These are phyloP conservation scores for Xylona heveae DNA, from an alignment of 495 filamentous ascomycete species.

Conservation along the genomic window DNA sequence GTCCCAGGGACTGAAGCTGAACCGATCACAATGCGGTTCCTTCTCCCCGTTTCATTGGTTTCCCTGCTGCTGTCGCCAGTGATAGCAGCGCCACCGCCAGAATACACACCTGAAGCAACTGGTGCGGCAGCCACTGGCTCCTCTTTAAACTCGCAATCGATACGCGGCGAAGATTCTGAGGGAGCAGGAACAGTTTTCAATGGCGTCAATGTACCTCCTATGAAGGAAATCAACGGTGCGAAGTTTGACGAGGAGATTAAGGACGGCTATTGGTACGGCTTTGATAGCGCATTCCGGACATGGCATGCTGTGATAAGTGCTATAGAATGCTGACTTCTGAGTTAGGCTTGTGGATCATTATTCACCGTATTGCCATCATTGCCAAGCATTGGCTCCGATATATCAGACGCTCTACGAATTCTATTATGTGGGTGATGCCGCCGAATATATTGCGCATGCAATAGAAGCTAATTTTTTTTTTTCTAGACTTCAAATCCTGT, in stretches of 20 bases:
- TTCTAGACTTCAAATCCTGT: slow-evolving; percentile 53
- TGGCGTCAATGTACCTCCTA: slow-evolving; percentile 51
- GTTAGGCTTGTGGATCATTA: slow-evolving; percentile 55
- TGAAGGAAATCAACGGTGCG: slow-evolving; percentile 37
- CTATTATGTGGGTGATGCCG: slow-evolving; percentile 39
- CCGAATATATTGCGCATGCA: not conserved
- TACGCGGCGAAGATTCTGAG: slow-evolving; percentile 6
- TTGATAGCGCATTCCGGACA: not conserved
- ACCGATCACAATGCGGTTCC: not conserved
- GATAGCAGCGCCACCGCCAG: not conserved
- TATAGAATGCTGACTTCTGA: slow-evolving; percentile 8
- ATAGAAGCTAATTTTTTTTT: slow-evolving; percentile 8
- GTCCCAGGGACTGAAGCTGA: no score
- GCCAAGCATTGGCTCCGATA: slow-evolving; percentile 54
- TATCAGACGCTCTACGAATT: slow-evolving; percentile 92
- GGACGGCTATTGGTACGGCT: slow-evolving; percentile 38
- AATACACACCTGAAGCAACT: no score
- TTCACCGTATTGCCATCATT: slow-evolving; percentile 64
- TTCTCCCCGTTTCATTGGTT: not conserved
- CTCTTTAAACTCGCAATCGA: no score
- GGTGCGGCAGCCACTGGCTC: no score
- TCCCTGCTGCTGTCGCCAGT: not conserved
- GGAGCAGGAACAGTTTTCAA: slow-evolving; percentile 49
- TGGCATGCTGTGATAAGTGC: not conserved
- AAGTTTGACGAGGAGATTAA: slow-evolving; percentile 33